Base-by-base conservation (phyloP, 164 flowering plant genomes). In the Cinnamomum micranthum region DNA sequence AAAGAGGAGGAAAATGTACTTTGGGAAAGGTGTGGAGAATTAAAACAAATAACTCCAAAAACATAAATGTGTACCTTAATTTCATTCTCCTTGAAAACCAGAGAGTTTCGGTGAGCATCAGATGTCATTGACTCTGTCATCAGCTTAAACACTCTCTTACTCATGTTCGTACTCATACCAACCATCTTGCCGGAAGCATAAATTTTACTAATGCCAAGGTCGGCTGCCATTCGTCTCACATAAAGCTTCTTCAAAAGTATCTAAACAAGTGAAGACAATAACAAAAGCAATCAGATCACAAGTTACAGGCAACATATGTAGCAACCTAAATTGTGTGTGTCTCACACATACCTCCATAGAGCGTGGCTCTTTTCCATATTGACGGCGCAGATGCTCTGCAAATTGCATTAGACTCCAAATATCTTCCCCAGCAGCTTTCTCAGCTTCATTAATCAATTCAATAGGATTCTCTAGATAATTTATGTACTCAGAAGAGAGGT, bases 221-320 rank as follows among this genome's bases (percentile, higher is more conserved):
- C 99, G 31, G 99, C 97, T 33, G 97, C 93, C 99, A 95, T 95
- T 86, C 99, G 89, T 81, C 80, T 87, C 51, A 92, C 92, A 77
- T 95, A 95, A 41, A 95, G 91, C 80, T 95, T 92, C 84, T 92
- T 95, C 75, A 95, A 77, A 47, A 95, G 79, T 70, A 92, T 84
- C 82, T 77, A 71, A 10, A 15, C 17, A 19, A 50, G 25, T 52
- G 27, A 66, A 74, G 70, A 66, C 22, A 52, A 73, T 1, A 58
- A 28, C 59, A 62, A 55, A 73, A 31, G 20, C 50, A 13, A 17
- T 67, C 19, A 19, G n/a, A 67, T 67, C 5, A 66, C 14, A 64
- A 64, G 59, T 52, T 52, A 13, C 41, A 24, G 6, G 33, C 20
- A 28, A 24, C 17, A 27, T 27, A 10, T 13, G 15, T 66, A 28